Evolutionary conservation across 345 rosid genomes (phyloP), one percentile per base, ranked within the genome.

Genomic region (Boechera stricta): DNA sequence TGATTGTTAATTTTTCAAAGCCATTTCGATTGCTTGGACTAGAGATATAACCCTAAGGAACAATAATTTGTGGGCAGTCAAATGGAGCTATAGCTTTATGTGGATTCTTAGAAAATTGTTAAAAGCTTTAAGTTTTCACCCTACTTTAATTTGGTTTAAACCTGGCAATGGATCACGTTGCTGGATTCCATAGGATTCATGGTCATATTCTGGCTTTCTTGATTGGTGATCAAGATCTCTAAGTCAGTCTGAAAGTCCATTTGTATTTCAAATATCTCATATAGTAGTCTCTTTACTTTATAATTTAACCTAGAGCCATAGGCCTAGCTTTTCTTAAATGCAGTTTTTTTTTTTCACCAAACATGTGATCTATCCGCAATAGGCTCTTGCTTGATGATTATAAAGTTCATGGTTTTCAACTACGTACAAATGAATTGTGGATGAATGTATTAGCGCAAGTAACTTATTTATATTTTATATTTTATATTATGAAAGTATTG

Each of bases 21-120:
- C 11, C 38, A 56, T 31, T 56, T 13, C 10, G 61, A 56, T 56
- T 56, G 38, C 60, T 56, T 31, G 38, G 5, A 31, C 61, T 55
- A 13, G 15, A 56, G 18, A 13, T 56, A 29, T 55, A 55, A 3
- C 29, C 18, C 60, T 13, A 12, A 54, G 7, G 33, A 28, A 29
- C 38, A 56, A 56, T 13, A 15, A 13, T 7, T 2, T 13, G 35
- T 56, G 21, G 5, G 10, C 21, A 31, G 36, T 55, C 5, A 29
- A 29, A 11, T 54, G 59, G 54, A n/a, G 21, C 52, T 47, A n/a
- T 47, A 47, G 32, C 32, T 31, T 31, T 31, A 2, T 36, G 41
- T 36, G 41, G 41, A 36, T 36, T 7, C 10, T 7, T 36, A 36
- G 41, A 36, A 35, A 36, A 7, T 2, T 36, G 10, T 41, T 41